phyloP scores from a whole-genome alignment of 1,284 basidiomycete genomes.

The Schizophyllum commune region DNA sequence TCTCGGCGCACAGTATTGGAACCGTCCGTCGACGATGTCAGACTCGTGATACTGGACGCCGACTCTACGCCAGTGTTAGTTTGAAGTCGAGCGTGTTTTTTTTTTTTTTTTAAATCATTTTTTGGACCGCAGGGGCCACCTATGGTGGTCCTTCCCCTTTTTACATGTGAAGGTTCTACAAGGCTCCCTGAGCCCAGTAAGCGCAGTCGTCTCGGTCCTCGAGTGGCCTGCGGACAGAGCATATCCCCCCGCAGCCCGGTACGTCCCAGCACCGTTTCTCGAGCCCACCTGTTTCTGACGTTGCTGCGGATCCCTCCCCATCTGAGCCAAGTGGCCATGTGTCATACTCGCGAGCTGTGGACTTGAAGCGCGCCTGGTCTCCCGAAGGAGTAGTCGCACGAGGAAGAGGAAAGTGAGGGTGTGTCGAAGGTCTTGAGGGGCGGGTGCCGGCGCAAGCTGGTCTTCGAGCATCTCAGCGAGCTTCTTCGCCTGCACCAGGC shows the following conservation, averaged over 20 bases:
- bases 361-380: background rate
- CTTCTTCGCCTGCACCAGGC: background rate
- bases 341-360: background rate
- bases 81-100: background rate
- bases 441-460: no score
- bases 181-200: background rate
- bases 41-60: conserved; percentile 58
- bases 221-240: no score
- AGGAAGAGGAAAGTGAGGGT: background rate
- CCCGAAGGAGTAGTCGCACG: background rate
- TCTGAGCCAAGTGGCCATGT: background rate
- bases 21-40: conserved; percentile 33
- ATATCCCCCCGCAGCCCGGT: no score
- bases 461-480: no score
- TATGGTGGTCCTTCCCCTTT: background rate
- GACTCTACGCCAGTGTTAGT: conserved; percentile 19
- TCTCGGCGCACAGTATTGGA: conserved; percentile 38
- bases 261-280: no score
- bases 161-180: background rate
- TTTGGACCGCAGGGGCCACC: background rate
- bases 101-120: background rate
- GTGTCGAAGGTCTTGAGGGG: no score
- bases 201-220: no score
- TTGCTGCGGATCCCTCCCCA: background rate
- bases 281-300: background rate